Evolutionary conservation across 164 flowering plant species (phyloP).

Genomic region (Vitis rotundifolia): DNA sequence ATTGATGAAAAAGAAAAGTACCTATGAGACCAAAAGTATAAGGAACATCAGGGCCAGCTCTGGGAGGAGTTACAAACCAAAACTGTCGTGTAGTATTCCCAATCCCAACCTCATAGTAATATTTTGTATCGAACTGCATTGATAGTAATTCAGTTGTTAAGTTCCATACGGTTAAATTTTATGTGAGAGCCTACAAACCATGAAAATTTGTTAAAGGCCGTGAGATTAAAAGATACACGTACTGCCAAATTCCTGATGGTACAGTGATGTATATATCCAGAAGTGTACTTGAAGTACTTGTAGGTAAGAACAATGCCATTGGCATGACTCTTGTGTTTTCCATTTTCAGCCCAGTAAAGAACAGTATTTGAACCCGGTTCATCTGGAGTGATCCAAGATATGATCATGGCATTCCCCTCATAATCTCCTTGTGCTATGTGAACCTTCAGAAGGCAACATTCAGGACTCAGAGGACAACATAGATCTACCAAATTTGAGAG

Average conservation of each 20-base stretch:
- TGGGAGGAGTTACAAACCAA: conserved; percentile 33
- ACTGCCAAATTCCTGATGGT: conserved; percentile 19
- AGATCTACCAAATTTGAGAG: no score
- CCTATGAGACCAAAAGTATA: conserved; percentile 42
- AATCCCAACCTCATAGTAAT: conserved; percentile 38
- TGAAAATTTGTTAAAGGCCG: background rate
- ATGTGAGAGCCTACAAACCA: no score
- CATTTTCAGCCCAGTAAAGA: background rate
- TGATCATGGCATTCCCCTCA: conserved; percentile 9
- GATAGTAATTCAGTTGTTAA: no score
- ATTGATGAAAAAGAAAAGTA: background rate
- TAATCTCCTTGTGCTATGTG: conserved; percentile 13
- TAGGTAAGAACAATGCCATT: conserved; percentile 5
- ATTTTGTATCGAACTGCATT: conserved; percentile 36
- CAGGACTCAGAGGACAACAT: no score
- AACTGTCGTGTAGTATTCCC: conserved; percentile 17
- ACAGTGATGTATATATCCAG: conserved; percentile 32
- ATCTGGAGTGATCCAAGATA: conserved; percentile 1
- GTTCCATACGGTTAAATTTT: no score
- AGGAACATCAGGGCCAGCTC: conserved; percentile 31
- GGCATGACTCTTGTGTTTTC: background rate
- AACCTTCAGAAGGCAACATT: background rate
- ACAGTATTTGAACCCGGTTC: conserved; percentile 5
- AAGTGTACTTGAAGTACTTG: conserved; percentile 18
- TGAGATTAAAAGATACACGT: no score